Percentiles rank a stretch among this genome's conserved stretches.
Conservation (phyloP, 116 monocot genomes). For the Posidonia oceanica region DNA sequence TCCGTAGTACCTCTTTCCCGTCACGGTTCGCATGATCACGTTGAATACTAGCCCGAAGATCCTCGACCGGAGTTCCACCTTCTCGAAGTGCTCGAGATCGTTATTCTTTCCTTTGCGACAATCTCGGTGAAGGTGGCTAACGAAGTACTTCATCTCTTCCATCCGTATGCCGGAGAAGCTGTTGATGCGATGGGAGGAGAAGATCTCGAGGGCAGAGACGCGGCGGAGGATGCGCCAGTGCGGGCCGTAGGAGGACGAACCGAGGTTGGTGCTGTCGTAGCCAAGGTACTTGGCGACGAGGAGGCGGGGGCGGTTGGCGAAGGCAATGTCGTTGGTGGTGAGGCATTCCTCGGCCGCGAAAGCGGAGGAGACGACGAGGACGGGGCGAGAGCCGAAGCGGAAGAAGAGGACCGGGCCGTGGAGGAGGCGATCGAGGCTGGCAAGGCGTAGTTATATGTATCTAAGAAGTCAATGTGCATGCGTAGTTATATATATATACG, state of each 20-base stretch:
- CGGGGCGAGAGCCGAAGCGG: conserved; percentile 15
- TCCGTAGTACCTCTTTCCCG: conserved; percentile 6
- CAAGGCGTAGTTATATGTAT: too few species aligned
- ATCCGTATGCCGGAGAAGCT: conserved; percentile 7
- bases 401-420: conserved; percentile 17
- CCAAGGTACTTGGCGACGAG: too few species aligned
- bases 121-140: not conserved
- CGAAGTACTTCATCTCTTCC: conserved; percentile 5
- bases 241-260: conserved; percentile 9
- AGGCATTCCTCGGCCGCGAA: conserved; percentile 21
- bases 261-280: conserved; percentile 6
- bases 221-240: conserved; percentile 29
- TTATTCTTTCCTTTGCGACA: too few species aligned
- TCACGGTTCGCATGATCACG: conserved; percentile 15
- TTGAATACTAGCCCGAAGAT: too few species aligned
- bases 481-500: too few species aligned
- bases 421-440: not conserved
- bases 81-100: not conserved
- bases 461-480: too few species aligned
- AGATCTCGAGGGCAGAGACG: conserved; percentile 20
- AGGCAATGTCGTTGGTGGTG: conserved; percentile 15
- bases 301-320: conserved; percentile 31
- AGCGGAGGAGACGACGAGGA: conserved; percentile 17
- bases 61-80: conserved; percentile 9
- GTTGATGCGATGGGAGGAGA: conserved; percentile 21